Evolutionary conservation across 495 filamentous ascomycete species (phyloP).

Genomic region (Aspergillus olivimuriae): DNA sequence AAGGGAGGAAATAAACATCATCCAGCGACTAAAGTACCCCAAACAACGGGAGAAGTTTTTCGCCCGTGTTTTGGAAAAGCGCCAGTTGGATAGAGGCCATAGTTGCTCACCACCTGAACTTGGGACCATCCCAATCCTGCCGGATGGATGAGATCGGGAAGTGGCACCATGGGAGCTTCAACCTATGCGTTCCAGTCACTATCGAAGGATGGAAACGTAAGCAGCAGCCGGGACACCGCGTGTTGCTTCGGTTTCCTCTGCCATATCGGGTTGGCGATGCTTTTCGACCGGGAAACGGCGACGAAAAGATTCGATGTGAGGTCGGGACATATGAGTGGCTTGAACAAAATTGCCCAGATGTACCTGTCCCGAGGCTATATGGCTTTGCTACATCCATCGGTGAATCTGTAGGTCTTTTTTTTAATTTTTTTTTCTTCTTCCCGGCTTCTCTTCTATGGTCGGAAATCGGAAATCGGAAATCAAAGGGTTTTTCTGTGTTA

Average conservation of each 20-base stretch:
- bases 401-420: too few species aligned
- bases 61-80: slow-evolving; percentile 6
- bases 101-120: slow-evolving; percentile 23
- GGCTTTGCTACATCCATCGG: slow-evolving; percentile 28
- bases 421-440: too few species aligned
- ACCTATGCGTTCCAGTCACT: slow-evolving; percentile 28
- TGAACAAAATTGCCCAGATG: slow-evolving; percentile 24
- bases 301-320: slow-evolving; percentile 34
- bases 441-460: not conserved
- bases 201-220: slow-evolving; percentile 16
- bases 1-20: slow-evolving; percentile 19
- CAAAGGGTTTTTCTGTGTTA: slow-evolving; percentile 26
- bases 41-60: slow-evolving; percentile 16
- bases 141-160: slow-evolving; percentile 14
- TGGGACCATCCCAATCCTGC: slow-evolving; percentile 12
- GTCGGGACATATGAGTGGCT: slow-evolving; percentile 30
- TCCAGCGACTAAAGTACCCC: slow-evolving; percentile 14
- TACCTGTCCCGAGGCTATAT: slow-evolving; percentile 27
- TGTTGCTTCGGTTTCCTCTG: slow-evolving; percentile 31
- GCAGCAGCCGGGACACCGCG: slow-evolving; percentile 11
- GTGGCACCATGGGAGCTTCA: slow-evolving; percentile 33
- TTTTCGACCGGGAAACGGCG: slow-evolving; percentile 25
- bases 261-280: slow-evolving; percentile 30
- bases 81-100: slow-evolving; percentile 15
- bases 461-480: not conserved